Conservation (phyloP, 495 filamentous ascomycete species). For the Immersiella caudata region DNA sequence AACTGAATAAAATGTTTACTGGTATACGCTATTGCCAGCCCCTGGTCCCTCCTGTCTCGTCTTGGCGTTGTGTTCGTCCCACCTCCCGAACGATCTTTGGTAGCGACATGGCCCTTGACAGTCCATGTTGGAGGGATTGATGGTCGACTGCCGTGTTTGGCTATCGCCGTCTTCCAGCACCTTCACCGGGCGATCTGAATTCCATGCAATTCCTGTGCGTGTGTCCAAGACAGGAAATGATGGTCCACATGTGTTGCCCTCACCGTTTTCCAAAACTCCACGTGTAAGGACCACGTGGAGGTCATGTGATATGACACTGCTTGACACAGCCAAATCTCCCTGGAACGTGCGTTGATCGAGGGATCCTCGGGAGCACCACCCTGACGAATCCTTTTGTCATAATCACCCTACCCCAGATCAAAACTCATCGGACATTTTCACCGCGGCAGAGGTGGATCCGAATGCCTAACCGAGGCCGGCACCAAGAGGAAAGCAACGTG, state of each 20-base stretch:
- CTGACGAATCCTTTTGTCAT: background rate
- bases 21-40: background rate
- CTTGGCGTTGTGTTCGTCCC: background rate
- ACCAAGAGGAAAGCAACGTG: background rate
- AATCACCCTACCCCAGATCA: background rate
- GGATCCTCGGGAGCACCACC: too few relatives aligned
- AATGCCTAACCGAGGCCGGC: background rate
- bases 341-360: too few relatives aligned
- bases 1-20: too few relatives aligned
- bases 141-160: too few relatives aligned
- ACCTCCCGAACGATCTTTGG: background rate
- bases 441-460: background rate
- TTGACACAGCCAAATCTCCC: too few relatives aligned
- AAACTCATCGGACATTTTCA: background rate
- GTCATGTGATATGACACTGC: background rate
- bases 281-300: background rate
- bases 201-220: too few relatives aligned
- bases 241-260: too few relatives aligned
- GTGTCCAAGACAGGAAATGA: too few relatives aligned
- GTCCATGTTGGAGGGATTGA: background rate
- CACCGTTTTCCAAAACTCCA: too few relatives aligned
- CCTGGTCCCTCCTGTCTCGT: background rate
- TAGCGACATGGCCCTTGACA: background rate
- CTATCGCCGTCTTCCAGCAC: too few relatives aligned
- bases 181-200: too few relatives aligned